Base-by-base conservation (phyloP, 495 filamentous ascomycete species). In the Aspergillus avenaceus region DNA sequence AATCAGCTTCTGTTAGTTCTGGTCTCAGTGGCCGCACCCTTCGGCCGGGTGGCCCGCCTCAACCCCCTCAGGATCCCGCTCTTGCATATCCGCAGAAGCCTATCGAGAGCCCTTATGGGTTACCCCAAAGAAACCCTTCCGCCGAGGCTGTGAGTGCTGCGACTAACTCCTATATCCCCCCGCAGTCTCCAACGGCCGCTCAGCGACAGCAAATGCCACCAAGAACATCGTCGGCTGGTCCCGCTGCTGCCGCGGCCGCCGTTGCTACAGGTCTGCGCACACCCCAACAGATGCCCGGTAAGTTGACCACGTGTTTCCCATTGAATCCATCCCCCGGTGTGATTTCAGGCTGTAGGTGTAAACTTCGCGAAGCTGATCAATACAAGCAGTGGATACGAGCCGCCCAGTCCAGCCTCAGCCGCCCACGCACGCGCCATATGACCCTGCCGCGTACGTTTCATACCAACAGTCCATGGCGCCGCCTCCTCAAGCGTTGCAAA, bases 391-490 rank as follows among this genome's bases (percentile, higher is more conserved):
- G 36, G 58, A 74, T 45, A 50, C 66, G 47, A 47, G 43, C 43
- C 68, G 71, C 32, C 66, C 76, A 61, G 54, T 59, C 60, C 55
- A 64, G 59, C 66, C 73, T 8, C 77, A 74, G 45, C 76, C 73
- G 54, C 76, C 78, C n/a, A 70, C 75, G 40, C 81, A 87, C 55
- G 75, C 80, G 18, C 80, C 77, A 53, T 90, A 92, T 62, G 83
- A 91, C 63, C 87, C 87, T 29, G 75, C 80, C 25, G 82, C 80
- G 43, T 91, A 91, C 64, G 84, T 80, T 47, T 74, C 81, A 44
- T 81, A 88, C 32, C 70, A 72, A 47, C 73, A 70, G 37, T 53
- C 48, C 32, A 56, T 56, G 34, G 1, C 34, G 27, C 69, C 65
- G 41, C 63, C 54, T 21, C 61, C 60, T 25, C 66, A 66, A 46